Base-by-base conservation (phyloP, 805 yeast genomes). In the Tetrapisispora nanseiensis region DNA sequence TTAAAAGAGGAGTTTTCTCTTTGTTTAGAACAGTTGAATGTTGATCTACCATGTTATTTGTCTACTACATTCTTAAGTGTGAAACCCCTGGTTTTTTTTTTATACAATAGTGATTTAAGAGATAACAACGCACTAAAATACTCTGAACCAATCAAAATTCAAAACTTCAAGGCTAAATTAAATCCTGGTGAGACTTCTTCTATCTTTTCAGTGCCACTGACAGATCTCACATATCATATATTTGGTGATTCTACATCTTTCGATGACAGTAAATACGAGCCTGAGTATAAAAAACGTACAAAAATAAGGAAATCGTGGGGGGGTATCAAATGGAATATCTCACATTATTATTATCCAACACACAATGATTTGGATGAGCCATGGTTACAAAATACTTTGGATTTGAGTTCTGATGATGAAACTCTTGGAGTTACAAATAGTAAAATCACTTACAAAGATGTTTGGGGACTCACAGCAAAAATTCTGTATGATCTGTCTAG, bases 401-500 rank as follows among this genome's bases (percentile, higher is more conserved):
- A 81, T 49, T 62, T 79, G 23, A 78, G 81, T 18, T 68, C 80
- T 0, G 80, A 76, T 26, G 75, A 72, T 10, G 80, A 73, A 42
- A 68, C 61, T 34, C 28, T 44, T 12, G 51, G 46, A 2, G 45
- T 23, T n/a, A 9, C 19, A 3, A 21, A 16, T 24, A 24, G 11
- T 10, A 26, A 35, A 16, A 16, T 35, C 3, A 35, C 38, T 24
- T 40, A 42, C 3, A 68, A 71, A 42, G 83, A 82, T 53, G 79
- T 84, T 4, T 83, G 92, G 94, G 94, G 94, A 1, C 62, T 83
- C 29, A 83, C 92, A 0, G 90, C 89, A 2, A 82, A 81, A 54
- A 82, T 83, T 9, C 56, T 83, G n/a, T 83, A 75, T 51, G 90
- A 83, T 55, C 54, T 83, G 23, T 80, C 86, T 2, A 70, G 69